Evolutionary conservation across 2,329 filamentous ascomycete species (phyloP).

Genomic region (Pseudonectria foliicola): DNA sequence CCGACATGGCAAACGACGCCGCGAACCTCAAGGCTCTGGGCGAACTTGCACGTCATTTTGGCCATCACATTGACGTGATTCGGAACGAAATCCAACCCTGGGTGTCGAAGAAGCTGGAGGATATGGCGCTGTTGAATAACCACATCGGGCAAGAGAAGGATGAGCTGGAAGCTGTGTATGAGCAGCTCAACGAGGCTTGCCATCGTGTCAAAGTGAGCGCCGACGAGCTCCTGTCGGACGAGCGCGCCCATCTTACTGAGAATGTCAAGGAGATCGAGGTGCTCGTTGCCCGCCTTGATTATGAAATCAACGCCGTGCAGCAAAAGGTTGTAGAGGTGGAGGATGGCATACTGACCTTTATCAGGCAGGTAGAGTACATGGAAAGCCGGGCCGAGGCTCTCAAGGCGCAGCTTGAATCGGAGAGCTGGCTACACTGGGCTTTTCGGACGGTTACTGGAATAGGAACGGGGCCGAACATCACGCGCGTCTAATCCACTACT

Average conservation of each 20-base stretch:
- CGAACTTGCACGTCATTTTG: conserved; percentile 51
- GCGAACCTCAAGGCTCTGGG: conserved; percentile 29
- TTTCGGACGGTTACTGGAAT: conserved; percentile 54
- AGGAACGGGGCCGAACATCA: conserved; percentile 52
- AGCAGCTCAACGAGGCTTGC: conserved; percentile 63
- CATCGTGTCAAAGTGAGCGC: conserved; percentile 60
- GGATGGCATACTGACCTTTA: conserved; percentile 72
- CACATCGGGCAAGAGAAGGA: conserved; percentile 56
- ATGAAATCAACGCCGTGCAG: conserved; percentile 76
- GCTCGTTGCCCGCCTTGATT: conserved; percentile 79
- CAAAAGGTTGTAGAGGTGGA: conserved; percentile 83
- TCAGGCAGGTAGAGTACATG: conserved; percentile 66
- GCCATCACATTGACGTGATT: conserved; percentile 44
- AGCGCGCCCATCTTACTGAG: conserved; percentile 62
- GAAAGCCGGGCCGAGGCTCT: conserved; percentile 58
- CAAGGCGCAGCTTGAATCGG: conserved; percentile 54
- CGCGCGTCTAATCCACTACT: conserved; percentile 13
- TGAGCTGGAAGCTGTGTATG: conserved; percentile 60
- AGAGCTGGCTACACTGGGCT: conserved; percentile 59
- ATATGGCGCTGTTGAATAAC: conserved; percentile 53
- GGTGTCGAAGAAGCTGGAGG: conserved; percentile 50
- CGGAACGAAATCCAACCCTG: conserved; percentile 50
- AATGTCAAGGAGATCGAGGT: conserved; percentile 72
- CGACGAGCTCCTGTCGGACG: conserved; percentile 61
- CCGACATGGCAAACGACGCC: conserved; percentile 23